Conservation (phyloP, 208 protist genomes). For the Crithidia thermophila region DNA sequence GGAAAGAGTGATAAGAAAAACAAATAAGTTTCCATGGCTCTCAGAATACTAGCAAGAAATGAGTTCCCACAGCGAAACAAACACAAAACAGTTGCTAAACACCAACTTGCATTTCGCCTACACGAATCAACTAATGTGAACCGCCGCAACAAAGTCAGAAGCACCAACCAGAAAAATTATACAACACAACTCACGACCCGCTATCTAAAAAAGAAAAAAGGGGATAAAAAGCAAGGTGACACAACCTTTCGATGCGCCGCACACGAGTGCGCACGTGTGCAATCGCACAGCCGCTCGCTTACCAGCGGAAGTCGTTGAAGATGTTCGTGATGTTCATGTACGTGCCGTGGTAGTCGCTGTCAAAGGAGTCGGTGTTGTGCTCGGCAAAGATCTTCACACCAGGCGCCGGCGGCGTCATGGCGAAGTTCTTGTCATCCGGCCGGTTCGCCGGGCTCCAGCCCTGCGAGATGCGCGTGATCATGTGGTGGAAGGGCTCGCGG, state of each 20-base stretch:
- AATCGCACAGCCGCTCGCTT: constrained; percentile 14
- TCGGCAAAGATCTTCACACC: constrained; percentile 82
- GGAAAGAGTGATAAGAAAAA: no score
- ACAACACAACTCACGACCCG: no score
- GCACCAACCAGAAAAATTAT: no score
- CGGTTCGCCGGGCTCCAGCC: constrained; percentile 82
- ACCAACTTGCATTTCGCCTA: no score
- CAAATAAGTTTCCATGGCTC: no score
- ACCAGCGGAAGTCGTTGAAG: constrained; percentile 91
- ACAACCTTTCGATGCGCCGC: no score
- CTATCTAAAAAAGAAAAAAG: not conserved
- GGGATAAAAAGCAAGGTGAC: not conserved
- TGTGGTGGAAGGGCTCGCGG: constrained; percentile 88
- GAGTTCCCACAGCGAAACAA: no score
- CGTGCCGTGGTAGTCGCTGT: constrained; percentile 78
- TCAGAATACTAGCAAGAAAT: no score
- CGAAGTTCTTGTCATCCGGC: constrained; percentile 85
- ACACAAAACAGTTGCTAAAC: no score
- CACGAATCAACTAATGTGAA: no score
- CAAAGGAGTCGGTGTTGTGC: constrained; percentile 85
- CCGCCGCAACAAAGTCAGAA: no score
- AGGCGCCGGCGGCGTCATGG: constrained; percentile 60
- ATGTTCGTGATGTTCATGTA: constrained; percentile 88
- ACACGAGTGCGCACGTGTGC: no score
- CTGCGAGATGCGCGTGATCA: constrained; percentile 81